Base-by-base conservation (phyloP, 2,329 filamentous ascomycete species). In the Fusarium sulawesiense region DNA sequence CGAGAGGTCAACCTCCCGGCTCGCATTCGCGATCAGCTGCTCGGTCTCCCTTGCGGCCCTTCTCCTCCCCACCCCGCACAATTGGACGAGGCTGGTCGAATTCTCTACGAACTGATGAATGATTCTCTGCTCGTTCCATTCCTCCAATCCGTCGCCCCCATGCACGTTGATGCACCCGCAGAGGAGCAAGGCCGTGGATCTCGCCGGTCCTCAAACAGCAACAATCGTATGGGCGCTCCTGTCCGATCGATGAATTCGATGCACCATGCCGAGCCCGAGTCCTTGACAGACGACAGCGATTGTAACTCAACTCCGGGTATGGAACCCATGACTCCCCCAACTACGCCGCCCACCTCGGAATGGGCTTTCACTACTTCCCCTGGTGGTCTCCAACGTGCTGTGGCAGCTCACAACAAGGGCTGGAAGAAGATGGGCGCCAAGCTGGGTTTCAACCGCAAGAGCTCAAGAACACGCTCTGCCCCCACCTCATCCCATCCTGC, bases 91-190 rank as follows among this genome's bases (percentile, higher is more conserved):
- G 94, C 96, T 21, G 92, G 97, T 25, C 87, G 88, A 66, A 97
- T 97, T 66, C 93, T 98, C 42, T 94, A 95, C 79, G 96, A 98
- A 73, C 84, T 99, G 59, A 98, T 99, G 94, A 97, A 97, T 75
- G 96, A 98, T 78, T 98, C 94, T 6, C 93, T 98, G 1, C 85
- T 98, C 54, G 90, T 97, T 1, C 94, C 95, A 0, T 99, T 98
- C 77, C 86, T 98, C 56, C 95, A 97, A 68, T 87, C 86, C 1
- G 81, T 87, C n/a, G 75, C 81, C 7, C 76, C 82, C 3, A 72
- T 73, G 54, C 80, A 78, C 56, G 74, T 79, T 2, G 81, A 83
- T 14, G 73, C 75, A 18, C 70, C 75, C 12, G 60, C 71, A 18
- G 80, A 84, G 27, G 81, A 82, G 10, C 78, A 81, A 30, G 30